phyloP scores from a whole-genome alignment of 768 basidiomycete species.

The Clathrus columnatus region DNA sequence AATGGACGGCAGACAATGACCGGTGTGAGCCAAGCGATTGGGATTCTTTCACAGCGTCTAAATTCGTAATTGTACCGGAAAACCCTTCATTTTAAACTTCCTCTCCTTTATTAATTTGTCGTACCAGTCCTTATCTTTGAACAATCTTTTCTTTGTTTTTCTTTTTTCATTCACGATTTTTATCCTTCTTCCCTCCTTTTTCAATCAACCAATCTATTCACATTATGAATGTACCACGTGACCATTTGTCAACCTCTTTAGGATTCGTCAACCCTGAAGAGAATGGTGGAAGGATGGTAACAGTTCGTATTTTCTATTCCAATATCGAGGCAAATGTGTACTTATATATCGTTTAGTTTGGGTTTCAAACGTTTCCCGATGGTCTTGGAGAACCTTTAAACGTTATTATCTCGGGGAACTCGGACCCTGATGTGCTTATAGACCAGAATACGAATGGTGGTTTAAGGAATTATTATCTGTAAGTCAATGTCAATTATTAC shows the following conservation, averaged over 20 bases:
- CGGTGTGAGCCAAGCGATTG: no score
- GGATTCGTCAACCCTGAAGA: neutral
- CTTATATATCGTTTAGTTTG: neutral
- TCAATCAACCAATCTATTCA: neutral
- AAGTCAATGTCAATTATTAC: conserved; percentile 22
- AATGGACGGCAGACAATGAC: no score
- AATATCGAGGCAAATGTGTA: neutral
- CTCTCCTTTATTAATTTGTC: no score
- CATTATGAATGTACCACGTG: neutral
- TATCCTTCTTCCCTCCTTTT: neutral
- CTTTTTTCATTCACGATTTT: neutral
- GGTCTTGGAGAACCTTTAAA: conserved; percentile 87
- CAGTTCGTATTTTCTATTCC: neutral
- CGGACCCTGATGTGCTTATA: conserved; percentile 59
- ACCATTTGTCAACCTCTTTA: neutral
- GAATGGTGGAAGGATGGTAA: neutral
- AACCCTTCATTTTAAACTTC: no score
- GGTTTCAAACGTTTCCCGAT: conserved; percentile 42
- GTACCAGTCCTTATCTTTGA: no score
- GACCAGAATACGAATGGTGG: conserved; percentile 58
- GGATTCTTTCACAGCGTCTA: no score
- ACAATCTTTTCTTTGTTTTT: no score
- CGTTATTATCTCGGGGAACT: conserved; percentile 67
- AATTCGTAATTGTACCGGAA: no score
- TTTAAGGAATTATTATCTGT: conserved; percentile 76